These are phyloP conservation scores for Phialophora verrucosa DNA, from an alignment of 2,329 filamentous ascomycete genomes.

Conservation along the genomic window DNA sequence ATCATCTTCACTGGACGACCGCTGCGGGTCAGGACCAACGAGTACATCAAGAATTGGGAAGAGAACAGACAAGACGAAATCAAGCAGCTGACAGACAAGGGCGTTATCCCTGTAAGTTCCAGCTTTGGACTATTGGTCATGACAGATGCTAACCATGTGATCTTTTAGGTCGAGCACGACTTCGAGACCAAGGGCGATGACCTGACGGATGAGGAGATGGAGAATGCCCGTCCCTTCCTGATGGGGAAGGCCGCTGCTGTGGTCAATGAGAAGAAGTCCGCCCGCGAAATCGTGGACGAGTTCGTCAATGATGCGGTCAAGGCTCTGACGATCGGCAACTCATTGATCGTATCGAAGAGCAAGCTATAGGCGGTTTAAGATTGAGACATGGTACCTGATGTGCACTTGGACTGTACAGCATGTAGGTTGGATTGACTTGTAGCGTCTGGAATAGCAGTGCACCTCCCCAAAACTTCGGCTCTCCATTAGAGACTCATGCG, in stretches of 20 bases:
- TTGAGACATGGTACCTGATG: background rate
- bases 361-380: conserved; percentile 65
- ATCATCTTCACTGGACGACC: conserved; percentile 99
- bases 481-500: background rate
- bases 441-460: background rate
- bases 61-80: conserved; percentile 88
- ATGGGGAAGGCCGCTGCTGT: conserved; percentile 98
- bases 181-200: conserved; percentile 79
- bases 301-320: conserved; percentile 81
- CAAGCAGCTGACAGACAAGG: conserved; percentile 86
- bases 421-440: background rate
- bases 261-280: conserved; percentile 87
- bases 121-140: background rate
- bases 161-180: conserved; percentile 73
- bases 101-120: conserved; percentile 72
- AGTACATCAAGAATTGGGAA: conserved; percentile 97
- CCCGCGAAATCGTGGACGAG: conserved; percentile 92
- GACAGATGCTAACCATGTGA: background rate
- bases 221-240: conserved; percentile 86
- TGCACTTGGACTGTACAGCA: background rate
- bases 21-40: conserved; percentile 88
- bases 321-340: conserved; percentile 71
- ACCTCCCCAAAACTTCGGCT: background rate
- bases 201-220: conserved; percentile 83
- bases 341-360: conserved; percentile 58